Percentiles rank a stretch among this genome's conserved stretches.
Evolutionary conservation across 306 rosid genomes (phyloP).

Genomic region (Biancaea sappan): DNA sequence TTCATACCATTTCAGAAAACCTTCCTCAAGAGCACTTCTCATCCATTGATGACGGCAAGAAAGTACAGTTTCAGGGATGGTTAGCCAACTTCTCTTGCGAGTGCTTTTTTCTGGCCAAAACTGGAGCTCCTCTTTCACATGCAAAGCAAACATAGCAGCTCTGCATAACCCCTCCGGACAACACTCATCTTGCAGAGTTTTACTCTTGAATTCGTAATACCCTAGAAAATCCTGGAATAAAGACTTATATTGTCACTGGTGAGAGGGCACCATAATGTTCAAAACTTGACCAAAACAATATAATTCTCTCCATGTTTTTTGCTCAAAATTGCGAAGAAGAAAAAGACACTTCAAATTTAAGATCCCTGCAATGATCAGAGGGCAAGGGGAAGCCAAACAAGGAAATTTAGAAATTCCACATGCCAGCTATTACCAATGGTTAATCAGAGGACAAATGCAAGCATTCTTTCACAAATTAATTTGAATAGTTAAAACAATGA

Average conservation of each 20-base stretch:
- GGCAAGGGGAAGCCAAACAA: background rate
- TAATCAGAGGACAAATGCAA: background rate
- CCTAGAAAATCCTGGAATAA: constrained; percentile 42
- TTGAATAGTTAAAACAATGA: background rate
- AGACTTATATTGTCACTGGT: background rate
- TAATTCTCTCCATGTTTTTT: background rate
- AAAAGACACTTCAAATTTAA: background rate
- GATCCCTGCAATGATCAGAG: background rate
- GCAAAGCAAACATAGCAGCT: constrained; percentile 49
- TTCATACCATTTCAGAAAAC: constrained; percentile 42
- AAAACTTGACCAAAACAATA: background rate
- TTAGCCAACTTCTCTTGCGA: constrained; percentile 49
- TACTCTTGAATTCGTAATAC: constrained; percentile 44
- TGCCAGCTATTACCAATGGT: background rate
- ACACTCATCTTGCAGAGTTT: constrained; percentile 46
- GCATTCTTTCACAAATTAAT: background rate
- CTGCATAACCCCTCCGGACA: constrained; percentile 46
- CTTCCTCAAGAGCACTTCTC: constrained; percentile 40
- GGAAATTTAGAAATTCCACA: background rate
- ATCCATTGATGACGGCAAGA: constrained; percentile 48
- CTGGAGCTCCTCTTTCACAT: constrained; percentile 48
- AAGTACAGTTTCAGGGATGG: constrained; percentile 37
- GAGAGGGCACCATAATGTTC: background rate
- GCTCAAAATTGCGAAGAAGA: background rate
- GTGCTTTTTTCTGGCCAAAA: constrained; percentile 50